Evolutionary conservation across 73 alveolate genomes (phyloP), one percentile per base, ranked within the genome.

Genomic region (Paramecium caudatum): DNA sequence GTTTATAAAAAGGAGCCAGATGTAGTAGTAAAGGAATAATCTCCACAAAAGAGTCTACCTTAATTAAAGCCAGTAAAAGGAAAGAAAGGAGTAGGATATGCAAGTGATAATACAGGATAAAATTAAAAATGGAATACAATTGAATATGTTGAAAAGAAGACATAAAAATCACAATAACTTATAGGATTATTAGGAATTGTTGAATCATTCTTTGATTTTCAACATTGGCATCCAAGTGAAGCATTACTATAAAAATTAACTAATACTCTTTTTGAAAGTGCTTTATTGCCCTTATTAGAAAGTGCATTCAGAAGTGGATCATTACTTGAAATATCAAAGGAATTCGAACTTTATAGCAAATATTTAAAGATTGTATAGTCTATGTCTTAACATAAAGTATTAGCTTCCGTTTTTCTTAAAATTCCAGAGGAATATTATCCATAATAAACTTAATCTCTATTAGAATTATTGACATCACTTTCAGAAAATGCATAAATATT

Each of bases 301-400:
- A 86, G 94, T 62, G 95, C 96, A 0, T 91, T 95, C 41, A 95
- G 98, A 90, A 65, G 86, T 91, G 96, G 98, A 23, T 93, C 97
- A 10, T 68, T 91, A 83, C 84, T 95, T 3, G 98, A 95, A 13
- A 95, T 95, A 92, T 95, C 95, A 36, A 95, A 95, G 70, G 95
- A 91, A 47, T 46, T 82, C 17, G 93, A 93, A 19, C 81, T 95
- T n/a, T 90, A 83, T 50, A 61, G 49, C 13, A 68, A 93, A 9
- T 95, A 95, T 80, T 91, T 95, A 70, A 90, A 83, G 74, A 39
- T 95, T 10, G 93, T 94, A 12, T 50, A 94, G 78, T 91, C 94
- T 3, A 49, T 95, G 48, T 94, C 97, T 0, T n/a, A 86, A 7
- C 82, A 91, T 27, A 45, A 55, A 61, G 74, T 13, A 37, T 46